A percentile compares a stretch with the other conserved stretches of the same genome.
Evolutionary conservation across 176 grass and related monocot species (phyloP).

Genomic region (Ensete ventricosum): DNA sequence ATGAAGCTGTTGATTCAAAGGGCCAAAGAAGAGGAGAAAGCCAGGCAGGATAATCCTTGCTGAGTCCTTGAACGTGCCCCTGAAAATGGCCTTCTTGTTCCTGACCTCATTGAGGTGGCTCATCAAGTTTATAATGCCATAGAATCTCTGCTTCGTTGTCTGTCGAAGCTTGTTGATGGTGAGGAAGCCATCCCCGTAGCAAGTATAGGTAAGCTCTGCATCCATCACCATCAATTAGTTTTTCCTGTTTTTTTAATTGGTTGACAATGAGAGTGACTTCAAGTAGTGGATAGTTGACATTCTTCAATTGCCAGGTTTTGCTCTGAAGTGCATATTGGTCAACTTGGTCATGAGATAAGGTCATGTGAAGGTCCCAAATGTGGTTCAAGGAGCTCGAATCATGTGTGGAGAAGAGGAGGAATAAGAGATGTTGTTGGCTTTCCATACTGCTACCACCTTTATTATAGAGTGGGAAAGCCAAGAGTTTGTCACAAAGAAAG

Average conservation of each 20-base stretch:
- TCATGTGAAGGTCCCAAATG: slow-evolving; percentile 46
- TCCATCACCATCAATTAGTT: background rate
- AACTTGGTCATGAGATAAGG: slow-evolving; percentile 44
- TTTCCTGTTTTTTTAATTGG: background rate
- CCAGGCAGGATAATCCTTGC: slow-evolving; percentile 44
- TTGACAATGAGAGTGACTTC: background rate
- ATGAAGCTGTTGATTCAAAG: slow-evolving; percentile 53
- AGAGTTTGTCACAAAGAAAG: slow-evolving; percentile 67
- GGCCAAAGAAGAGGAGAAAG: slow-evolving; percentile 47
- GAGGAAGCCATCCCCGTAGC: slow-evolving; percentile 18
- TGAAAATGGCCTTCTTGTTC: slow-evolving; percentile 49
- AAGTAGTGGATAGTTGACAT: background rate
- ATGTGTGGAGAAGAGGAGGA: slow-evolving; percentile 41
- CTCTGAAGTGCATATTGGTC: slow-evolving; percentile 44
- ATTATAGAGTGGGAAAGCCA: slow-evolving; percentile 46
- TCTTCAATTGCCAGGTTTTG: slow-evolving; percentile 37
- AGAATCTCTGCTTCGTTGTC: slow-evolving; percentile 34
- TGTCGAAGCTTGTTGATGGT: slow-evolving; percentile 34
- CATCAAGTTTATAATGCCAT: slow-evolving; percentile 40
- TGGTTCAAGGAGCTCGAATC: slow-evolving; percentile 48
- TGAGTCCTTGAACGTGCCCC: slow-evolving; percentile 43
- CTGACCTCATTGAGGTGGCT: slow-evolving; percentile 38
- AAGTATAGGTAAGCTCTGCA: slow-evolving; percentile 36
- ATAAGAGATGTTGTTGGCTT: slow-evolving; percentile 44
- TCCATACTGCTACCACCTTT: slow-evolving; percentile 64